phyloP scores from a whole-genome alignment of 495 filamentous ascomycete species.

The Parathielavia appendiculata region DNA sequence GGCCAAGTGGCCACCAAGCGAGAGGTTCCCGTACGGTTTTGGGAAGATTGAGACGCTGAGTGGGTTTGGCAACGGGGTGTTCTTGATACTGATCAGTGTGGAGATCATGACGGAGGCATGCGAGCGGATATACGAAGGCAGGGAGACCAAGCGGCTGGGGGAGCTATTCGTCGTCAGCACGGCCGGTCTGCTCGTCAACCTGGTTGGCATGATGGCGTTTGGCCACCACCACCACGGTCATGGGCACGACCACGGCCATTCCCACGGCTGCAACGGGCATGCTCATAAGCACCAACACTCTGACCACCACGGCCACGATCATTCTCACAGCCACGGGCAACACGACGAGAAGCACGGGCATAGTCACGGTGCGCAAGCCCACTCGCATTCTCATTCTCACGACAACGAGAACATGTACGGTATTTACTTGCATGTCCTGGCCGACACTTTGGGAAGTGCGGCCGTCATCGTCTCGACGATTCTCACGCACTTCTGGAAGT shows the following conservation, averaged over 20 bases:
- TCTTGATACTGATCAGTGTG: conserved; percentile 91
- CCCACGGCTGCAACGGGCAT: conserved; percentile 25
- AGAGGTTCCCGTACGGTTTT: conserved; percentile 87
- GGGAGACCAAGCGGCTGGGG: conserved; percentile 72
- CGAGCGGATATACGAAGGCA: conserved; percentile 75
- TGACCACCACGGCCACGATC: conserved; percentile 32
- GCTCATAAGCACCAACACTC: not conserved
- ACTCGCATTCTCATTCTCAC: conserved; percentile 53
- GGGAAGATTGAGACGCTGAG: conserved; percentile 96
- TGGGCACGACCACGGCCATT: conserved; percentile 34
- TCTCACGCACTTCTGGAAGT: conserved; percentile 77
- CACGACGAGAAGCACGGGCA: conserved; percentile 35
- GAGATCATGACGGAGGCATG: conserved; percentile 96
- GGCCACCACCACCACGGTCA: conserved; percentile 68
- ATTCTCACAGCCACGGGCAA: conserved; percentile 46
- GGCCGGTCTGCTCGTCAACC: conserved; percentile 79
- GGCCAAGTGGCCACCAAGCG: conserved; percentile 91
- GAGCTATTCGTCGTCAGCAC: conserved; percentile 85
- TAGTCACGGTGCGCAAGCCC: conserved; percentile 30
- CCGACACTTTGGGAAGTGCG: conserved; percentile 89
- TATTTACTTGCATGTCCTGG: conserved; percentile 95
- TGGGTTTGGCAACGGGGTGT: conserved; percentile 94
- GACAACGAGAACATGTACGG: conserved; percentile 98
- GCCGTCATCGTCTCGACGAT: conserved; percentile 91
- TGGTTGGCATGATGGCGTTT: conserved; percentile 88